Evolutionary conservation across 345 rosid species (phyloP).

Genomic region (Arabis hirsuta): DNA sequence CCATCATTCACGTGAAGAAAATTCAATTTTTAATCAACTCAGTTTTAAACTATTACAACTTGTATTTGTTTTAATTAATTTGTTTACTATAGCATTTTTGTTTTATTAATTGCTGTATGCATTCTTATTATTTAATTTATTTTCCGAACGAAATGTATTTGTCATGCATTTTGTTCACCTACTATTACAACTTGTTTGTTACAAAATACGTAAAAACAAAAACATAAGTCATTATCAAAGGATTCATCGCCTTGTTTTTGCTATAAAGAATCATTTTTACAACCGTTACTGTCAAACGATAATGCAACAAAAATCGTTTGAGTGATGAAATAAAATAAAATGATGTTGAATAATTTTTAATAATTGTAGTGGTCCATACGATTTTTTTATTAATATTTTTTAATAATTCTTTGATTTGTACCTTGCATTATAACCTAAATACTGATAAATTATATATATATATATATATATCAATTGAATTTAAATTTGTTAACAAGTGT

Average conservation of each 20-base stretch:
- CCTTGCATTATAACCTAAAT: neutral
- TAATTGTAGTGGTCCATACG: constrained; percentile 15
- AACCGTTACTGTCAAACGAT: constrained; percentile 16
- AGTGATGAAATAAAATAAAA: neutral
- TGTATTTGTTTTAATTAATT: neutral
- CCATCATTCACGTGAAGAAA: constrained; percentile 23
- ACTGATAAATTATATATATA: no score
- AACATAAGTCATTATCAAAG: constrained; percentile 3
- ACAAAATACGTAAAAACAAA: neutral
- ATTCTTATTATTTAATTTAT: neutral
- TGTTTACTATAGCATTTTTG: neutral
- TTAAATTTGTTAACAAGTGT: no score
- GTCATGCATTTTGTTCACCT: constrained; percentile 25
- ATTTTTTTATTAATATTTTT: neutral
- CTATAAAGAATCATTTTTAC: neutral
- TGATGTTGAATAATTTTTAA: neutral
- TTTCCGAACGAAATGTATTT: neutral
- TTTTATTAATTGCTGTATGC: neutral
- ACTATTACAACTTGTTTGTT: constrained; percentile 11
- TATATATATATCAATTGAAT: no score
- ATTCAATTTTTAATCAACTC: neutral
- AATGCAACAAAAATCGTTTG: neutral
- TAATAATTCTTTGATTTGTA: neutral
- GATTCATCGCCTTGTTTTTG: neutral
- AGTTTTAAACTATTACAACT: constrained; percentile 1